Evolutionary conservation across 352 stramenopile species (phyloP).

Genomic region (Thalassiosira delicatula): DNA sequence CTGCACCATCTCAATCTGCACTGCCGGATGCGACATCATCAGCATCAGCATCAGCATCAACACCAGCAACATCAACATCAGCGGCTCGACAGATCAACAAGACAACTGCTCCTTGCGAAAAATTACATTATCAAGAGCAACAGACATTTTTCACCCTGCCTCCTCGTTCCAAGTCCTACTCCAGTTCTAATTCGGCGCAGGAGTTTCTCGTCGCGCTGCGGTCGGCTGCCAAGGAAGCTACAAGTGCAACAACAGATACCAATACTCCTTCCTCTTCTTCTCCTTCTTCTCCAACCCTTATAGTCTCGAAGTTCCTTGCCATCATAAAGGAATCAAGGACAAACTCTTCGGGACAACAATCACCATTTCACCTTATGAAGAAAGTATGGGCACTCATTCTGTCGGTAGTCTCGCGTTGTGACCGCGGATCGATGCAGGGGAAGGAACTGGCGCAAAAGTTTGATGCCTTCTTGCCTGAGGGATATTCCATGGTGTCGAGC

Average conservation of each 20-base stretch:
- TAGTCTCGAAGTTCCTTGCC: slow-evolving; percentile 11
- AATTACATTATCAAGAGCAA: too few species aligned
- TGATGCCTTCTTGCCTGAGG: slow-evolving; percentile 26
- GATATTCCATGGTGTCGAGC: slow-evolving; percentile 37
- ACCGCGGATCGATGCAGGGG: too few species aligned
- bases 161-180: slow-evolving; percentile 20
- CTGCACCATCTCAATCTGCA: too few species aligned
- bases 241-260: background rate
- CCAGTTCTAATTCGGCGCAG: slow-evolving; percentile 7
- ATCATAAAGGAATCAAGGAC: slow-evolving; percentile 24
- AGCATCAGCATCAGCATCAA: background rate
- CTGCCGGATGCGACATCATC: too few species aligned
- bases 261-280: background rate
- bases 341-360: background rate
- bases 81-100: background rate
- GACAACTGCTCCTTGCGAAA: too few species aligned
- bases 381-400: slow-evolving; percentile 26
- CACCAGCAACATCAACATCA: background rate
- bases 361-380: slow-evolving; percentile 31
- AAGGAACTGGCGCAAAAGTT: slow-evolving; percentile 19
- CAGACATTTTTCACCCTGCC: too few species aligned
- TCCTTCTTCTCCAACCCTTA: too few species aligned
- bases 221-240: slow-evolving; percentile 7
- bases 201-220: slow-evolving; percentile 18
- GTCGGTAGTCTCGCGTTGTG: slow-evolving; percentile 5